These are phyloP conservation scores for Coniochaeta sp. DNA, from an alignment of 2,329 filamentous ascomycete species.

Conservation along the genomic window DNA sequence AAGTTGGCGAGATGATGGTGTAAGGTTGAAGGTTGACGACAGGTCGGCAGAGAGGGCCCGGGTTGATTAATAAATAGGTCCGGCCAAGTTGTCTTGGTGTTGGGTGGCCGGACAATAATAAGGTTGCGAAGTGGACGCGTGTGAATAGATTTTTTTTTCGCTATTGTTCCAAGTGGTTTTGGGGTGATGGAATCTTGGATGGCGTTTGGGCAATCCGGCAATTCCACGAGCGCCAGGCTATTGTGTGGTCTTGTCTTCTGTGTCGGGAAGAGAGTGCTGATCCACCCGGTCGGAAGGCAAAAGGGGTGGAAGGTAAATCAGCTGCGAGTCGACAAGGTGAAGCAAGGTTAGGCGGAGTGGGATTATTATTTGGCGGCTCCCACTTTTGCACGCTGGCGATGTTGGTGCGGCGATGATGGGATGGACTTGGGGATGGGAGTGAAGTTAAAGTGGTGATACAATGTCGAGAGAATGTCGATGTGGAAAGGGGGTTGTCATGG, in stretches of 20 bases:
- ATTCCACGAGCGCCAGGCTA: background rate
- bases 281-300: background rate
- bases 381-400: slow-evolving; percentile 6
- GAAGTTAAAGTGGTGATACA: slow-evolving; percentile 6
- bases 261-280: background rate
- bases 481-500: slow-evolving; percentile 8
- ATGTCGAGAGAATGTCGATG: slow-evolving; percentile 4
- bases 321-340: background rate
- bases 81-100: background rate
- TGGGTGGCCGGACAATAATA: background rate
- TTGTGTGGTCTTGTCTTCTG: background rate
- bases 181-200: background rate
- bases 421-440: slow-evolving; percentile 7
- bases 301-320: background rate
- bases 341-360: background rate
- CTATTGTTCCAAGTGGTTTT: background rate
- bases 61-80: background rate
- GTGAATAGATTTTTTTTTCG: background rate
- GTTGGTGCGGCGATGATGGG: slow-evolving; percentile 15
- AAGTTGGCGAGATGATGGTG: background rate
- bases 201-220: background rate
- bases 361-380: background rate
- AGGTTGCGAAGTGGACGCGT: background rate
- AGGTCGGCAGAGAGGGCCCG: background rate
- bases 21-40: background rate